Base-by-base conservation (phyloP, 768 basidiomycete species). In the Mycena albidolilacea region DNA sequence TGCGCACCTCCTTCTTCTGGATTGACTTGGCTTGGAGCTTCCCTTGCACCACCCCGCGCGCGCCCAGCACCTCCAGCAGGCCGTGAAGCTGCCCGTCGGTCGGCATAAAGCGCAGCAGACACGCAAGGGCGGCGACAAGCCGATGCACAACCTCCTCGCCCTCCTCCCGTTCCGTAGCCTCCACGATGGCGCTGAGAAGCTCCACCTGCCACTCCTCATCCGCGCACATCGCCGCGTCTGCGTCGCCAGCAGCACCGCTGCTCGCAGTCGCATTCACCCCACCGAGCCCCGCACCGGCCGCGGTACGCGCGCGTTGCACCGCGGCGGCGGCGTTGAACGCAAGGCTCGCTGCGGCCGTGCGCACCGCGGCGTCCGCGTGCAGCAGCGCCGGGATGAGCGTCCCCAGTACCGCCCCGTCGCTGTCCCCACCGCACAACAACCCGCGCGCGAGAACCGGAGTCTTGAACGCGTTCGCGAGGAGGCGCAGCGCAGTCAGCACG, bases 91-190 rank as follows among this genome's bases (percentile, higher is more conserved):
- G 87, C 46, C 89, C 89, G 75, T 89, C 90, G 38, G 85, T 88
- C 0, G 97, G 95, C 5, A 95, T 94, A 39, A 95, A 81, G 15
- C 93, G 91, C 50, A 97, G 73, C 44, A 96, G 81, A 77, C 95
- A 88, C 0, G 90, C 96, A 43, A 98, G 83, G 7, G 93, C 91
- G 3, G 95, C 96, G 0, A 90, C 86, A 52, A 98, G 82, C 14
- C 96, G 93, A 80, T 98, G 94, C 1, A 97, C 95, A 76, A 95
- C 91, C 78, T 97, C 97, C 80, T 95, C 94, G 75, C 86, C 94
- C 66, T 84, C 82, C 73, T 84, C 87, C 83, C 97, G 96, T 74
- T 86, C 87, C 21, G 97, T 77, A 19, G 93, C 94, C 80, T 96
- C 95, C 0, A 97, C 79, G n/a, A 98, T 78, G 0, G 94, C 97